These are phyloP conservation scores for Marasmius tenuissimus DNA, from an alignment of 1,284 basidiomycete genomes.

Conservation along the genomic window DNA sequence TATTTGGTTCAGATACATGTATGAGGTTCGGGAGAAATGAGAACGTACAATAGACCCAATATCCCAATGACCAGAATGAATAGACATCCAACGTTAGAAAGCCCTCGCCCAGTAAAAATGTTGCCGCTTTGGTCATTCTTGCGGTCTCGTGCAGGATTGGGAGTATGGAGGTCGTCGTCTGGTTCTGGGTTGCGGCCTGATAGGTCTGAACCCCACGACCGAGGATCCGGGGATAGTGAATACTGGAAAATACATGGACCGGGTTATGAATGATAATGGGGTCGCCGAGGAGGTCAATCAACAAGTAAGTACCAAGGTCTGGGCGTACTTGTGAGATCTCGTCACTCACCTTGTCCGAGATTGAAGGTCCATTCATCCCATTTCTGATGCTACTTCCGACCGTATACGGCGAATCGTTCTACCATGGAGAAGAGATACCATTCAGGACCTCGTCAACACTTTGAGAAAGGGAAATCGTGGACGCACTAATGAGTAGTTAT, in stretches of 20 bases:
- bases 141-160: constrained; percentile 36
- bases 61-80: constrained; percentile 46
- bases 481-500: not conserved
- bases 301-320: not conserved
- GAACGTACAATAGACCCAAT: constrained; percentile 53
- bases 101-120: constrained; percentile 49
- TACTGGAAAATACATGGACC: constrained; percentile 16
- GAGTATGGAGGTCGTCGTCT: constrained; percentile 47
- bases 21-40: not conserved
- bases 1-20: constrained; percentile 15
- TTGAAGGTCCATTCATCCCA: not conserved
- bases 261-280: too few species aligned
- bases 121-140: constrained; percentile 31
- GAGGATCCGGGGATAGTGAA: constrained; percentile 27
- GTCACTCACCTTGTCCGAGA: constrained; percentile 12
- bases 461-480: not conserved
- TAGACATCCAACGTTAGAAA: constrained; percentile 70
- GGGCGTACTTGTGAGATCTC: not conserved
- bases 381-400: not conserved
- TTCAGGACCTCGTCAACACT: not conserved
- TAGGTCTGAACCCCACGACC: constrained; percentile 23
- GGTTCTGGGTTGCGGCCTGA: constrained; percentile 28
- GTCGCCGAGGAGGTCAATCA: not conserved
- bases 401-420: not conserved
- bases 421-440: not conserved